Base-by-base conservation (phyloP, 306 rosid species). In the Cicer bijugum region DNA sequence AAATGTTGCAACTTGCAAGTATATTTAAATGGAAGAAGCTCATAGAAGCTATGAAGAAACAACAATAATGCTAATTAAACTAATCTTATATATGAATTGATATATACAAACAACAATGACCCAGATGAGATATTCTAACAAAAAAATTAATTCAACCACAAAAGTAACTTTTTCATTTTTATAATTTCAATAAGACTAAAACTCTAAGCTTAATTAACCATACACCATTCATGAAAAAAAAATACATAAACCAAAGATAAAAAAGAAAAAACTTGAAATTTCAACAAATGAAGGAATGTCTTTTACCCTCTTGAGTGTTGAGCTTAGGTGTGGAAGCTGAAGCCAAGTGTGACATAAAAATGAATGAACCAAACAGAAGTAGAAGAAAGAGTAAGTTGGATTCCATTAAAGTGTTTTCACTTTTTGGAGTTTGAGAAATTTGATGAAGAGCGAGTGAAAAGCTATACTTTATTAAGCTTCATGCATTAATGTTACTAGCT, bases 321-420 rank as follows among this genome's bases (percentile, higher is more conserved):
- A 90, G 93, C 84, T 85, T 88, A n/a, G 85, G 82, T 19, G 85
- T 78, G 74, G 88, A 85, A 28, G 86, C 84, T 17, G 74, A 75
- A 71, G 84, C 85, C 15, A 72, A 77, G 42, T 75, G 71, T 42
- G 83, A 67, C 56, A 81, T 66, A 72, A 63, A 69, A 72, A 84
- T 9, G 1, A 69, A 70, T 51, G 75, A 82, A 45, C 42, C 66
- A 46, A 87, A 17, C 70, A 89, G 83, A 71, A 76, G 74, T 6
- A 78, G 6, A 61, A 78, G n/a, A 35, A 59, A 48, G 43, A 85
- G 58, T 20, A 86, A 57, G 66, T n/a, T 38, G 64, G 63, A 20
- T 58, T 81, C 86, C 91, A 88, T 88, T 69, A 42, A 65, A 10
- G 44, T 59, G 44, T 19, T 58, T 16, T 71, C n/a, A 43, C 17